Conservation (phyloP, 495 filamentous ascomycete genomes). For the Neurospora tetrasperma region DNA sequence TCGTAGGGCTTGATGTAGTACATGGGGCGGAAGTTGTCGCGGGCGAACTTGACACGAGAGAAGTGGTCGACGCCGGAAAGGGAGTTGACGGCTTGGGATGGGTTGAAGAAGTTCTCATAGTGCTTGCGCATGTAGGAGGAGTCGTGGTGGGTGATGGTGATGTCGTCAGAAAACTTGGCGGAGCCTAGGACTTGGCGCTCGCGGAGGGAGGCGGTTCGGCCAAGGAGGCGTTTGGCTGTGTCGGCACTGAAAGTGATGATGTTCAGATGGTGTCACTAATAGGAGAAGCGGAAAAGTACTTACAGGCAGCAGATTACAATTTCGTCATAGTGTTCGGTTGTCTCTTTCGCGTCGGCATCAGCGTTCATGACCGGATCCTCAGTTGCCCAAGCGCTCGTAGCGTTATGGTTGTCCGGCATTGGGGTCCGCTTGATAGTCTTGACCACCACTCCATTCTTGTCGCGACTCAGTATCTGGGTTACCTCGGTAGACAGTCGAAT, state of each 20-base stretch:
- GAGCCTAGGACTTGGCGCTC: constrained; percentile 61
- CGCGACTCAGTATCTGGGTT: constrained; percentile 44
- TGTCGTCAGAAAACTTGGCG: constrained; percentile 71
- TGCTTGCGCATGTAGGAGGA: constrained; percentile 61
- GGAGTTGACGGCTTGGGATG: constrained; percentile 19
- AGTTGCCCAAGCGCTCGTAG: constrained; percentile 22
- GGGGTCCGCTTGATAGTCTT: constrained; percentile 22
- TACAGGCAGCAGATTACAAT: constrained; percentile 59
- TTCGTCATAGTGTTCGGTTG: constrained; percentile 51
- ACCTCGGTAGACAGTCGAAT: constrained; percentile 56
- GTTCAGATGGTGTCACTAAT: not conserved
- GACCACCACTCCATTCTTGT: constrained; percentile 48
- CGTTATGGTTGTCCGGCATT: constrained; percentile 22
- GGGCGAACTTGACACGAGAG: constrained; percentile 19
- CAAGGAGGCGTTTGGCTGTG: constrained; percentile 56
- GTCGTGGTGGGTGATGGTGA: constrained; percentile 76
- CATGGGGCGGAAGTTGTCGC: constrained; percentile 55
- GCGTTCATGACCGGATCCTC: constrained; percentile 9
- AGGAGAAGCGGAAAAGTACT: not conserved
- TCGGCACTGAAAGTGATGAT: constrained; percentile 39
- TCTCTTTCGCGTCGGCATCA: constrained; percentile 18
- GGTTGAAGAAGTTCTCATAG: constrained; percentile 60
- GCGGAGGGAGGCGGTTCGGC: constrained; percentile 47
- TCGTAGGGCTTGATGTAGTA: constrained; percentile 67
- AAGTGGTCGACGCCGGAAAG: constrained; percentile 22